Conservation (phyloP, 2,329 filamentous ascomycete genomes). For the Paecilomyces formosus region DNA sequence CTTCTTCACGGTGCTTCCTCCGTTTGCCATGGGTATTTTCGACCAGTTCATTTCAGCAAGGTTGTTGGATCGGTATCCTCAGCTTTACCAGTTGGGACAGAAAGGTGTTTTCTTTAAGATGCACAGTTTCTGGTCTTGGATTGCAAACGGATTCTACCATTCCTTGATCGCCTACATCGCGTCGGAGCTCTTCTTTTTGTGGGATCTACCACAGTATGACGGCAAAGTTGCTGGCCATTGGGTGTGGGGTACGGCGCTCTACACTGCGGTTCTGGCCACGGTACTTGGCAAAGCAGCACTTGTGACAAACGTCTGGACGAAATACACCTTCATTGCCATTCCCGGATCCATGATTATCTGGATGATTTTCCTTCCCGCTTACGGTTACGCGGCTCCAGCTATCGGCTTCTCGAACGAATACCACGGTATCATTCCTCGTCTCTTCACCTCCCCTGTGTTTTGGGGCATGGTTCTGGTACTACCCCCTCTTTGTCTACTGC, state of each 20-base stretch:
- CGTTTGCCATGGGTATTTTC: conserved; percentile 89
- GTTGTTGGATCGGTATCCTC: conserved; percentile 88
- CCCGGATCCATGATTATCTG: conserved; percentile 88
- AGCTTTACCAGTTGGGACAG: conserved; percentile 89
- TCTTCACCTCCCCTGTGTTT: conserved; percentile 78
- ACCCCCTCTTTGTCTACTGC: conserved; percentile 70
- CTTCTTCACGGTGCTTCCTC: conserved; percentile 90
- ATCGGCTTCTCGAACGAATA: conserved; percentile 77
- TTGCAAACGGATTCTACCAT: conserved; percentile 91
- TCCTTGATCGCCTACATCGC: conserved; percentile 88
- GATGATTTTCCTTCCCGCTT: conserved; percentile 82
- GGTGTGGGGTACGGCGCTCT: conserved; percentile 95
- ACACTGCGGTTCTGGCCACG: conserved; percentile 86
- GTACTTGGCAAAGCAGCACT: conserved; percentile 91
- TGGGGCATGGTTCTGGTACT: conserved; percentile 84
- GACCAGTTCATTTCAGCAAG: conserved; percentile 96
- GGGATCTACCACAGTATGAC: conserved; percentile 70
- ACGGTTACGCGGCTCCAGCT: conserved; percentile 78
- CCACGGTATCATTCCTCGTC: conserved; percentile 68
- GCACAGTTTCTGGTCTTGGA: conserved; percentile 88
- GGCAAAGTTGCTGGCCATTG: conserved; percentile 85
- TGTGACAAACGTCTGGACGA: conserved; percentile 97
- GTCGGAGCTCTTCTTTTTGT: conserved; percentile 70
- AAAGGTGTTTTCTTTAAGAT: conserved; percentile 89
- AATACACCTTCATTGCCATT: conserved; percentile 93